phyloP scores from a whole-genome alignment of 305 asterid species.

The Solanum hybrid region DNA sequence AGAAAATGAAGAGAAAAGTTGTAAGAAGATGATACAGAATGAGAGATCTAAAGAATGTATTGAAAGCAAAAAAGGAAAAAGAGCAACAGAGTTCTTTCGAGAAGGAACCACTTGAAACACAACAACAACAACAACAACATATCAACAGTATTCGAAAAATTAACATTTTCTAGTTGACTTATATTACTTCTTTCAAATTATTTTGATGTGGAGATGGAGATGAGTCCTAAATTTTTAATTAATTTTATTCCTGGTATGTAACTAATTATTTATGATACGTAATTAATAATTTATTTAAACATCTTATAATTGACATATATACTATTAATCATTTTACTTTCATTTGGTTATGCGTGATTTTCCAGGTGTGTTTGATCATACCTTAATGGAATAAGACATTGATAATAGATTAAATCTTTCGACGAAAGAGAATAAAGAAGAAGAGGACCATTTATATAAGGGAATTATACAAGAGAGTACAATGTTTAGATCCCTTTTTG shows the following conservation, averaged over 20 bases:
- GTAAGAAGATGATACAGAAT: neutral
- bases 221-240: neutral
- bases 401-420: neutral
- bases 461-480: neutral
- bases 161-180: neutral
- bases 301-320: neutral
- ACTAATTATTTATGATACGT: neutral
- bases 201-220: neutral
- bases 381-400: neutral
- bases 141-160: neutral
- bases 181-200: neutral
- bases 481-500: neutral
- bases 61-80: neutral
- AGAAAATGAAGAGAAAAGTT: neutral
- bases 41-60: neutral
- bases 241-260: neutral
- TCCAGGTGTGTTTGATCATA: neutral
- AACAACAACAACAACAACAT: neutral
- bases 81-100: neutral
- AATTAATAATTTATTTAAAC: neutral
- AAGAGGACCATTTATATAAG: neutral
- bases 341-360: neutral
- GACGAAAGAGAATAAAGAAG: neutral
- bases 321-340: neutral
- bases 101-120: neutral